A percentile compares a stretch with the other conserved stretches of the same genome.
Evolutionary conservation across 805 yeast species (phyloP).

Genomic region (Myxozyma sirexii): DNA sequence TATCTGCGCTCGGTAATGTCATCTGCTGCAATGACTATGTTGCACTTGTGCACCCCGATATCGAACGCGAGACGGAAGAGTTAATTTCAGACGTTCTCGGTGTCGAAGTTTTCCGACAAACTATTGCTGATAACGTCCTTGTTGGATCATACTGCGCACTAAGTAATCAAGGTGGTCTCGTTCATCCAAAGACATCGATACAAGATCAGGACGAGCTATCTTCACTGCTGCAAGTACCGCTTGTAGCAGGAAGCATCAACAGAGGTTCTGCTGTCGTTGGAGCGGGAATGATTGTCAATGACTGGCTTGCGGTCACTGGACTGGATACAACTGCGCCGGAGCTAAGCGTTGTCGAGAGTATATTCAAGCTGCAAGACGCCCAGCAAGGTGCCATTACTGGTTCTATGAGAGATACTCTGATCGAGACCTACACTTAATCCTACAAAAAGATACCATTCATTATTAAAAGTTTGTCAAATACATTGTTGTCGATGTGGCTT

Average conservation of each 20-base stretch:
- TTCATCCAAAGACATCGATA: conserved; percentile 94
- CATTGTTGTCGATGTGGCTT: background rate
- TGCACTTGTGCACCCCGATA: conserved; percentile 98
- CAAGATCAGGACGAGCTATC: conserved; percentile 98
- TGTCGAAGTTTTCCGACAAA: conserved; percentile 98
- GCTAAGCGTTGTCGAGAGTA: conserved; percentile 92
- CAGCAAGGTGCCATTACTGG: conserved; percentile 85
- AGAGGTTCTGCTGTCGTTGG: conserved; percentile 98
- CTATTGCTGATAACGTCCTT: conserved; percentile 95
- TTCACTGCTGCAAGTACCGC: conserved; percentile 91
- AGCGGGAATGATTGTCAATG: conserved; percentile 98
- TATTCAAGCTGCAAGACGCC: conserved; percentile 89
- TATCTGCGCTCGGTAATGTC: conserved; percentile 95
- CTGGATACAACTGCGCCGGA: conserved; percentile 98
- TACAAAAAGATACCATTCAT: too few species aligned
- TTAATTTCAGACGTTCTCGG: conserved; percentile 96
- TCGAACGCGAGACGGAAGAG: conserved; percentile 99
- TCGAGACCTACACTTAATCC: conserved; percentile 78
- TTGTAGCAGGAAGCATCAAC: conserved; percentile 98
- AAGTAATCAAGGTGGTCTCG: conserved; percentile 97
- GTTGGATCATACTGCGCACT: conserved; percentile 96
- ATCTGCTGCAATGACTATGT: conserved; percentile 99
- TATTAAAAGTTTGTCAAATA: background rate
- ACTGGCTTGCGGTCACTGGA: conserved; percentile 97
- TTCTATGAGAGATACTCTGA: conserved; percentile 85